phyloP scores from a whole-genome alignment of 768 basidiomycete genomes.

The Inosperma sp. region DNA sequence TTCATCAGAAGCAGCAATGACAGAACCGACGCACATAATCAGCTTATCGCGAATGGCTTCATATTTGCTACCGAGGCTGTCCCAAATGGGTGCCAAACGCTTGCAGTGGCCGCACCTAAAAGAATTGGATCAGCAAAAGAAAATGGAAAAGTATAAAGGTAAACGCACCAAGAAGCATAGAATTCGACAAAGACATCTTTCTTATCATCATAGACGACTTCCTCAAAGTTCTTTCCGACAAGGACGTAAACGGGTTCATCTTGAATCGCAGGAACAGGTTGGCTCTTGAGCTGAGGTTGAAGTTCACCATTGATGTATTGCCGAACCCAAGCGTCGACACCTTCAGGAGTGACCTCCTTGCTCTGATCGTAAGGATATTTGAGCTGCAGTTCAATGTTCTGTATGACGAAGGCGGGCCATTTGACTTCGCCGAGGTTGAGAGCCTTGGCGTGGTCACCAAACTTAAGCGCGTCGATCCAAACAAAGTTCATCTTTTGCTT shows the following conservation, averaged over 20 bases:
- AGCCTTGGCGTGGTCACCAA: constrained; percentile 91
- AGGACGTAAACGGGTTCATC: constrained; percentile 77
- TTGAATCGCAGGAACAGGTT: constrained; percentile 79
- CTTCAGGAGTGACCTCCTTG: constrained; percentile 53
- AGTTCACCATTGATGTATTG: constrained; percentile 70
- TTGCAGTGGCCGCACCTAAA: constrained; percentile 92
- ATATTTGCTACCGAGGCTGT: constrained; percentile 83
- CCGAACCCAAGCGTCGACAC: constrained; percentile 54
- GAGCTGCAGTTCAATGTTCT: constrained; percentile 76
- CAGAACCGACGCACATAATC: constrained; percentile 62
- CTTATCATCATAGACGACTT: constrained; percentile 75
- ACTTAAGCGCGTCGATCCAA: constrained; percentile 95
- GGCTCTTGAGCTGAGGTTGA: constrained; percentile 81
- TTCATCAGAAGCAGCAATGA: not conserved
- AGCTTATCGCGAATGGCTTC: constrained; percentile 67
- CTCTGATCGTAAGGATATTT: constrained; percentile 84
- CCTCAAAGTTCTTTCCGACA: constrained; percentile 87
- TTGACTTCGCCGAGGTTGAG: constrained; percentile 80
- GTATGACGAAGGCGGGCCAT: constrained; percentile 94
- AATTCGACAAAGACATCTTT: constrained; percentile 98
- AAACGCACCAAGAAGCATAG: constrained; percentile 86
- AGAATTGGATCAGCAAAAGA: constrained; percentile 3
- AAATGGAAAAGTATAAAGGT: not conserved
- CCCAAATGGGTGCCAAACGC: constrained; percentile 93
- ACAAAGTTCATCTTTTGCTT: constrained; percentile 94